These are phyloP conservation scores for Ramaria rubella DNA, from an alignment of 768 basidiomycete species.

Conservation along the genomic window DNA sequence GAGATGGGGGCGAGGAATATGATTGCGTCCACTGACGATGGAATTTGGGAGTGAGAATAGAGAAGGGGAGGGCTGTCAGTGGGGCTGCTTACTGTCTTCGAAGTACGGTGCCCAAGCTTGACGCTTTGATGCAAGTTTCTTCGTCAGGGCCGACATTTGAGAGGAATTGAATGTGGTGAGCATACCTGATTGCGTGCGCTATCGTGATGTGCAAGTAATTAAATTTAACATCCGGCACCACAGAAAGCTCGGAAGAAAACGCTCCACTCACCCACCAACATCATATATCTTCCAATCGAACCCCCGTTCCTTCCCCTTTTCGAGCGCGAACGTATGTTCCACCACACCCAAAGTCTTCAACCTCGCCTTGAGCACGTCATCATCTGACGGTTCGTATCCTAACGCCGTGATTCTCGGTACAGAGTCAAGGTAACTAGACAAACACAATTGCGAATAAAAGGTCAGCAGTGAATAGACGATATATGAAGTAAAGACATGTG, in stretches of 20 bases:
- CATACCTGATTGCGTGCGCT: slow-evolving; percentile 59
- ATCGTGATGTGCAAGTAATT: no score
- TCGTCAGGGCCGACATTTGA: no score
- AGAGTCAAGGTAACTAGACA: slow-evolving; percentile 34
- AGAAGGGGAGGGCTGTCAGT: slow-evolving; percentile 22
- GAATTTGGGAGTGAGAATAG: not conserved
- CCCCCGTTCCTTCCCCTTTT: slow-evolving; percentile 39
- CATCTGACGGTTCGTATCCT: slow-evolving; percentile 32
- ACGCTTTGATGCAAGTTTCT: slow-evolving; percentile 31
- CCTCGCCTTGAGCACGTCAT: slow-evolving; percentile 74
- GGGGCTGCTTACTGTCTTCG: slow-evolving; percentile 74
- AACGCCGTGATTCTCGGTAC: slow-evolving; percentile 19
- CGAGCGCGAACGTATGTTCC: slow-evolving; percentile 68
- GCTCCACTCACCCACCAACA: slow-evolving; percentile 52
- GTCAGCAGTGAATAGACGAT: not conserved
- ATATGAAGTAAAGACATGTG: not conserved
- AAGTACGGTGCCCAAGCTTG: slow-evolving; percentile 89
- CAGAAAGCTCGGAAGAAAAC: not conserved
- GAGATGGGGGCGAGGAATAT: slow-evolving; percentile 87
- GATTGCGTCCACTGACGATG: slow-evolving; percentile 72
- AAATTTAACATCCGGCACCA: not conserved
- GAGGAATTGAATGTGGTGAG: no score
- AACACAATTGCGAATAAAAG: no score
- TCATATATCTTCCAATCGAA: slow-evolving; percentile 81
- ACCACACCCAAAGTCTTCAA: slow-evolving; percentile 78